These are phyloP conservation scores for Tetrahymena elliotti DNA, from an alignment of 73 alveolate genomes.

Conservation along the genomic window DNA sequence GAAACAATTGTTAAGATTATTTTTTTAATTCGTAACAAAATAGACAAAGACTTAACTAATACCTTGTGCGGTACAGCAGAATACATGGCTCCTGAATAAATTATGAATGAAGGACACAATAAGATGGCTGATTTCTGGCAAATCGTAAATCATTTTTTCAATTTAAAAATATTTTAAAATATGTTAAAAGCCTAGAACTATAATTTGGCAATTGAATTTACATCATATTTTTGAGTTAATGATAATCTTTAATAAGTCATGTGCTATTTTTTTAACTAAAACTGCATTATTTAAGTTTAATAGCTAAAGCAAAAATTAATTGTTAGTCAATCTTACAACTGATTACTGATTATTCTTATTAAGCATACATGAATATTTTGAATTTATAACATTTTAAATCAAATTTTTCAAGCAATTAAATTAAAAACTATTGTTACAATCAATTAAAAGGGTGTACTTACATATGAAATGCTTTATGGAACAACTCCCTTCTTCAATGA, in stretches of 20 bases:
- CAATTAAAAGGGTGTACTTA: not conserved
- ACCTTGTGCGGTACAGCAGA: not conserved
- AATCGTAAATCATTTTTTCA: not conserved
- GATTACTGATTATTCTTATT: not conserved
- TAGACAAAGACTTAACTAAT: not conserved
- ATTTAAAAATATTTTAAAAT: not conserved
- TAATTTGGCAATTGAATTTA: too few species aligned
- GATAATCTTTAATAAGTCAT: not conserved
- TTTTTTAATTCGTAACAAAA: not conserved
- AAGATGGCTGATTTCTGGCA: not conserved
- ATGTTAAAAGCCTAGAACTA: not conserved
- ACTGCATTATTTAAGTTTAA: too few species aligned
- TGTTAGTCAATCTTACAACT: not conserved
- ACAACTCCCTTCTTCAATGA: not conserved
- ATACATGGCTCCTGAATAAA: not conserved
- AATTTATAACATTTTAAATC: not conserved
- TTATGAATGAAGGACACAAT: not conserved
- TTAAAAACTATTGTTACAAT: not conserved
- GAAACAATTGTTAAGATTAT: not conserved
- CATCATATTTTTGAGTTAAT: too few species aligned
- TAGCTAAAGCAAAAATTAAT: not conserved
- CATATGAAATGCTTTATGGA: not conserved
- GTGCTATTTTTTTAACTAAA: not conserved
- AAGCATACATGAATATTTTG: not conserved
- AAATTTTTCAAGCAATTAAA: not conserved